Evolutionary conservation across 1,284 basidiomycete genomes (phyloP).

Genomic region (Sporisorium scitamineum): DNA sequence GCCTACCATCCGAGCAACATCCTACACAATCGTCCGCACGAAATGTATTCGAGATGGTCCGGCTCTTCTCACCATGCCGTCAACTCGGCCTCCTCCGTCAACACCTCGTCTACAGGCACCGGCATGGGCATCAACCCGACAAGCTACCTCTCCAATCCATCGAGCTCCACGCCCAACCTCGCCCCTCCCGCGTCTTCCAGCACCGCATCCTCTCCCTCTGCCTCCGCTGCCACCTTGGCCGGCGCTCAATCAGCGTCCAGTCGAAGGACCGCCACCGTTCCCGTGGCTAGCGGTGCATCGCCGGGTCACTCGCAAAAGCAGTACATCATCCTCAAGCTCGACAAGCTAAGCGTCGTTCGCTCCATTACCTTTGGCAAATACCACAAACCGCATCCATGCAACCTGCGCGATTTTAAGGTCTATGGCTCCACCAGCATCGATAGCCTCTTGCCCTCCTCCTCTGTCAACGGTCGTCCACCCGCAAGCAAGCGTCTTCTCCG

Average conservation of each 20-base stretch:
- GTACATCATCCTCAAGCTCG: conserved; percentile 67
- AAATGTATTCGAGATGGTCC: conserved; percentile 61
- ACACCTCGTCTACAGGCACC: conserved; percentile 23
- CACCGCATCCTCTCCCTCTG: conserved; percentile 21
- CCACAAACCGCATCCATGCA: conserved; percentile 69
- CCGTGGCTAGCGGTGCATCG: conserved; percentile 6
- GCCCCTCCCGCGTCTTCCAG: conserved; percentile 26
- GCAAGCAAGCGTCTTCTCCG: conserved; percentile 57
- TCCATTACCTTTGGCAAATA: conserved; percentile 69
- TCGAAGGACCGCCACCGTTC: conserved; percentile 8
- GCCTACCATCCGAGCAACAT: conserved; percentile 64
- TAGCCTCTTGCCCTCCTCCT: conserved; percentile 37
- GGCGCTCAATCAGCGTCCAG: conserved; percentile 11
- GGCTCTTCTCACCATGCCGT: conserved; percentile 44
- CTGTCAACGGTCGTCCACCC: conserved; percentile 35
- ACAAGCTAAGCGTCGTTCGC: conserved; percentile 59
- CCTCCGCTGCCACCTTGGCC: conserved; percentile 15
- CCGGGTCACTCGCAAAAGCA: conserved; percentile 50
- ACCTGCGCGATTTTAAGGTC: conserved; percentile 67
- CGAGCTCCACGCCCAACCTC: conserved; percentile 15
- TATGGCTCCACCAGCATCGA: conserved; percentile 63
- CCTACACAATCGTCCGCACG: conserved; percentile 54
- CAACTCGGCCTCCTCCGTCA: conserved; percentile 23
- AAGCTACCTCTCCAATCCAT: conserved; percentile 18
- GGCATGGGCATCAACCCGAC: conserved; percentile 30